Conservation (phyloP, 1,284 basidiomycete species). For the Exobasidium rhododendri region DNA sequence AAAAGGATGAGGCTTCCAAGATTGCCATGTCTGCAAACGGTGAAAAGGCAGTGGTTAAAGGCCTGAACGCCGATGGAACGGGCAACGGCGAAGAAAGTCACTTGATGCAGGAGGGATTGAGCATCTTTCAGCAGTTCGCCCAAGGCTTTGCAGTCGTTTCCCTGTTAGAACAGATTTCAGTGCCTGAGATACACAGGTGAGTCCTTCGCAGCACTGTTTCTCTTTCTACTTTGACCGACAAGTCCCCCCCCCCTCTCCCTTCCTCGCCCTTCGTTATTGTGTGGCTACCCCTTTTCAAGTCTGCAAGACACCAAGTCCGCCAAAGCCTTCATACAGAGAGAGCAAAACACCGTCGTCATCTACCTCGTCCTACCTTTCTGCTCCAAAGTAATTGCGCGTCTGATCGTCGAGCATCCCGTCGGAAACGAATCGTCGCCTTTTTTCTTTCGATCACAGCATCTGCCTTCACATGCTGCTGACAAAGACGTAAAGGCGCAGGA, state of each 20-base stretch:
- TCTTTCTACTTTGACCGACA: no score
- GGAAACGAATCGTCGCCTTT: not conserved
- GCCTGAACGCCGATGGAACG: not conserved
- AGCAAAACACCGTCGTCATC: not conserved
- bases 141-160: slow-evolving; percentile 3
- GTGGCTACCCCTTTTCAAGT: not conserved
- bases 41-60: not conserved
- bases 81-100: not conserved
- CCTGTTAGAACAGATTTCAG: not conserved
- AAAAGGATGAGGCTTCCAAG: not conserved
- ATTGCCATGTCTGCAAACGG: not conserved
- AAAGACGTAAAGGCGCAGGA: slow-evolving; percentile 19
- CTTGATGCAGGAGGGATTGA: not conserved
- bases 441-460: not conserved
- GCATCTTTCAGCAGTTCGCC: slow-evolving; percentile 3
- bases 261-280: no score
- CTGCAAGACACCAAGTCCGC: not conserved
- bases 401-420: not conserved
- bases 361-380: not conserved
- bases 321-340: not conserved
- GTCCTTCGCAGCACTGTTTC: not conserved
- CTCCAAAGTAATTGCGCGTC: not conserved
- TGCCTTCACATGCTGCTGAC: not conserved
- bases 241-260: no score
- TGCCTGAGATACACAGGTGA: not conserved